phyloP scores from a whole-genome alignment of 768 basidiomycete species.

The Termitomyces titanicus region DNA sequence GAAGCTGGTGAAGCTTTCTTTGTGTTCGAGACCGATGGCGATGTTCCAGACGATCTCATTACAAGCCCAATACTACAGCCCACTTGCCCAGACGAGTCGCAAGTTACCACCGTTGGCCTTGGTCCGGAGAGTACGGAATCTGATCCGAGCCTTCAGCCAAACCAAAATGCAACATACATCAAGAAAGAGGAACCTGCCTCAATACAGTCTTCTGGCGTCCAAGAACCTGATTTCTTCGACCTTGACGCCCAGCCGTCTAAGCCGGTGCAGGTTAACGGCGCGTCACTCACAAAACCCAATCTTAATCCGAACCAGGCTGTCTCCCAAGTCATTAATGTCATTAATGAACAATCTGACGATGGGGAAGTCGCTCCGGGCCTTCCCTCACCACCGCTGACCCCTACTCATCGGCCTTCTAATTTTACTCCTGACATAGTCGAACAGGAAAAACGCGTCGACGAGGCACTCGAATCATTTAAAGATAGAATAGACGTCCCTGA shows the following conservation, averaged over 20 bases:
- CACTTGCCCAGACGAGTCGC: slow-evolving; percentile 41
- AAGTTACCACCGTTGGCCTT: slow-evolving; percentile 33
- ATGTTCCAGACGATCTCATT: slow-evolving; percentile 89
- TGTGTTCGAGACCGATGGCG: slow-evolving; percentile 94
- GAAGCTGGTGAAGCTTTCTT: slow-evolving; percentile 99
- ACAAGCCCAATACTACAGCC: slow-evolving; percentile 88
- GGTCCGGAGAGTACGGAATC: slow-evolving; percentile 33
- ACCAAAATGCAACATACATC: neutral
- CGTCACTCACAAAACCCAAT: slow-evolving; percentile 16
- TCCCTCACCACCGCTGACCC: slow-evolving; percentile 30
- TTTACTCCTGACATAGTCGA: slow-evolving; percentile 30
- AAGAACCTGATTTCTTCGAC: slow-evolving; percentile 84
- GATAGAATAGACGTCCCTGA: slow-evolving; percentile 46
- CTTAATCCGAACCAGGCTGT: slow-evolving; percentile 31
- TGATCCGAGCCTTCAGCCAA: slow-evolving; percentile 15
- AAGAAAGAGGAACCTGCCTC: slow-evolving; percentile 8
- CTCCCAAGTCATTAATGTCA: slow-evolving; percentile 20
- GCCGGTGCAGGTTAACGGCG: slow-evolving; percentile 18
- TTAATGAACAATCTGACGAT: slow-evolving; percentile 26
- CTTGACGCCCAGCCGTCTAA: slow-evolving; percentile 50
- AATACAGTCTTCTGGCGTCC: slow-evolving; percentile 17
- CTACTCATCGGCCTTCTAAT: slow-evolving; percentile 9
- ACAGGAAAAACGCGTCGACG: slow-evolving; percentile 46
- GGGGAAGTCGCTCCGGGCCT: slow-evolving; percentile 20
- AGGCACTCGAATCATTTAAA: slow-evolving; percentile 40